Evolutionary conservation across 805 yeast species (phyloP).

Genomic region (Metschnikowia vanudenii): DNA sequence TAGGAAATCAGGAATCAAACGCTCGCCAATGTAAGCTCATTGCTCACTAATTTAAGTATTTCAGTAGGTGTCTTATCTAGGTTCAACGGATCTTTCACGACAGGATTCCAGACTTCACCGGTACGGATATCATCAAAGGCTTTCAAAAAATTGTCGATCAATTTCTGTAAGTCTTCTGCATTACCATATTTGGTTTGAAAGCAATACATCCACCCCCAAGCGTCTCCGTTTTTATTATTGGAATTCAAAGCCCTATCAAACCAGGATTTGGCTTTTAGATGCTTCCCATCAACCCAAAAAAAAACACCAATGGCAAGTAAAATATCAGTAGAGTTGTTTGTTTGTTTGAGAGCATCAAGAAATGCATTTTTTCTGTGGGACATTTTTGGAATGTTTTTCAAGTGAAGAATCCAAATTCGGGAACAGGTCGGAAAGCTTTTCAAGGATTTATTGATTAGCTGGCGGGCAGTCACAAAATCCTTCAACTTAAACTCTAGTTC

Average conservation of each 20-base stretch:
- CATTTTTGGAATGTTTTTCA: constrained; percentile 46
- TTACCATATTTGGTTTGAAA: constrained; percentile 13
- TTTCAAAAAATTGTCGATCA: constrained; percentile 1
- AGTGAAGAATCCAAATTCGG: constrained; percentile 61
- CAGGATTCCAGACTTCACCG: constrained; percentile 60
- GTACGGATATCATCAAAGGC: constrained; percentile 42
- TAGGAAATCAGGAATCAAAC: neutral
- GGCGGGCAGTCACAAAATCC: constrained; percentile 51
- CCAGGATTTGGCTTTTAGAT: constrained; percentile 67
- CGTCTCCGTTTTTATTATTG: constrained; percentile 66
- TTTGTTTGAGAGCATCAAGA: constrained; percentile 67
- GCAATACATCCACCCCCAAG: constrained; percentile 63
- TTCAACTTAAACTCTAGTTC: constrained; percentile 53
- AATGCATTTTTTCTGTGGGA: constrained; percentile 56
- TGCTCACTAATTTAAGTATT: constrained; percentile 35
- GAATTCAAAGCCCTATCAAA: constrained; percentile 63
- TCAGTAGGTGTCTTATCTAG: constrained; percentile 41
- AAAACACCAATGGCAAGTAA: constrained; percentile 63
- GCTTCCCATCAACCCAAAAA: constrained; percentile 65
- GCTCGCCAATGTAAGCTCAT: constrained; percentile 12
- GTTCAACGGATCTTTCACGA: constrained; percentile 49
- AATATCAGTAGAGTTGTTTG: constrained; percentile 58
- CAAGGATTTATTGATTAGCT: constrained; percentile 56
- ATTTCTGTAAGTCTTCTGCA: constrained; percentile 2
- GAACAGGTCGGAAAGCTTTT: constrained; percentile 59